Base-by-base conservation (phyloP, 371 early-diverging fungal species). In the Saksenaea oblongispora region DNA sequence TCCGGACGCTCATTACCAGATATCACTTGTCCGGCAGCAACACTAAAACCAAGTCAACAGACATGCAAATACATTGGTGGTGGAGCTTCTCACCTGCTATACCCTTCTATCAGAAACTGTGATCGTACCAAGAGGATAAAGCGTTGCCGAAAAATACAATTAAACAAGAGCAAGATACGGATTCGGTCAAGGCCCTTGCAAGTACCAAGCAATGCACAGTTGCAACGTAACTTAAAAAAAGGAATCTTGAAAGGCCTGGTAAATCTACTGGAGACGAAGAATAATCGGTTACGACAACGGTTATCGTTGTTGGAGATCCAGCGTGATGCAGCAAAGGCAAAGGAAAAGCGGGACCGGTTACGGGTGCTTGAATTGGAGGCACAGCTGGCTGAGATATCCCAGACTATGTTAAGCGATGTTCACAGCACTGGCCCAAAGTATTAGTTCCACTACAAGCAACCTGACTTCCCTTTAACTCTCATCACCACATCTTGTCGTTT, bases 351-450 rank as follows among this genome's bases (percentile, higher is more conserved):
- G 34, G 84, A 91, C 56, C 77, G 73, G 53, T 73, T 79, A 63
- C 82, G 89, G 47, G 86, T 93, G 54, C 69, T 67, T 27, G 77
- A 74, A 41, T 80, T 92, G 34, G 91, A 91, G 75, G 73, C 67
- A 7, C 87, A 90, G 69, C 76, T 92, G 42, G 75, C 77, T 27
- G 84, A 85, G 61, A 75, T 82, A 15, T 84, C 83, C 56, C 75
- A 74, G 24, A 66, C 75, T 22, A 10, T 47, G 24, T 47, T 11
- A 22, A 22, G 5, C 18, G 51, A 47, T 11, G 51, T 47, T 47
- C 51, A 47, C 24, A 31, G 7, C 31, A 7, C 31, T 31, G 31
- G 7, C 7, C 4, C 31, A 2, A 31, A 31, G 2, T 7, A 31
- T 31, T 31, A 31, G 7, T 31, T 31, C 7, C 7, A 55, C 58